Evolutionary conservation across 352 stramenopile species (phyloP).

Genomic region (Peronospora destructor): DNA sequence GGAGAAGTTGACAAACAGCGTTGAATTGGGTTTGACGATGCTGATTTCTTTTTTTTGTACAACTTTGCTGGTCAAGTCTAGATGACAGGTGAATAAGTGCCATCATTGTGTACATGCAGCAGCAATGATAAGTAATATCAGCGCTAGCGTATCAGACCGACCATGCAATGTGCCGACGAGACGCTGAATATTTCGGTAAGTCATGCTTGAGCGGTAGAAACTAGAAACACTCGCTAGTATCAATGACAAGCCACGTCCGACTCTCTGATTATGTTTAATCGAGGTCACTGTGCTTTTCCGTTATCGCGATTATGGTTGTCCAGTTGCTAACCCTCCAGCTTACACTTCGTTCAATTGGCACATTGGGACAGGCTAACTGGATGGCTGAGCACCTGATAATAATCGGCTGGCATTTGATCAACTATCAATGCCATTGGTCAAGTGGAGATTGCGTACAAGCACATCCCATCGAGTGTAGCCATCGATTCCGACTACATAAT

Average conservation of each 20-base stretch:
- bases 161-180: not conserved
- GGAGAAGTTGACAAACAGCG: not conserved
- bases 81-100: too few relatives aligned
- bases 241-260: not conserved
- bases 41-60: not conserved
- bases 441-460: too few relatives aligned
- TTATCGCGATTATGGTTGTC: too few relatives aligned
- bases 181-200: not conserved
- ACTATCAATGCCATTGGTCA: too few relatives aligned
- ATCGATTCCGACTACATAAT: conserved; percentile 24
- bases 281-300: not conserved
- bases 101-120: not conserved
- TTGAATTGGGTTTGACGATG: not conserved
- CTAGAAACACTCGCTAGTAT: too few relatives aligned
- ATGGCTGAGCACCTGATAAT: not conserved
- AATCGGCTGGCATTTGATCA: too few relatives aligned
- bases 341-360: not conserved
- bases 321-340: not conserved
- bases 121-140: not conserved
- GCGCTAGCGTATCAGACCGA: not conserved
- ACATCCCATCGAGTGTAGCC: conserved; percentile 3
- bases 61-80: not conserved
- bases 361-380: not conserved
- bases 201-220: too few relatives aligned
- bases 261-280: not conserved